Percentiles rank a stretch among this genome's conserved stretches.
Evolutionary conservation across 2,329 filamentous ascomycete genomes (phyloP).

Genomic region (Talaromyces sp.): DNA sequence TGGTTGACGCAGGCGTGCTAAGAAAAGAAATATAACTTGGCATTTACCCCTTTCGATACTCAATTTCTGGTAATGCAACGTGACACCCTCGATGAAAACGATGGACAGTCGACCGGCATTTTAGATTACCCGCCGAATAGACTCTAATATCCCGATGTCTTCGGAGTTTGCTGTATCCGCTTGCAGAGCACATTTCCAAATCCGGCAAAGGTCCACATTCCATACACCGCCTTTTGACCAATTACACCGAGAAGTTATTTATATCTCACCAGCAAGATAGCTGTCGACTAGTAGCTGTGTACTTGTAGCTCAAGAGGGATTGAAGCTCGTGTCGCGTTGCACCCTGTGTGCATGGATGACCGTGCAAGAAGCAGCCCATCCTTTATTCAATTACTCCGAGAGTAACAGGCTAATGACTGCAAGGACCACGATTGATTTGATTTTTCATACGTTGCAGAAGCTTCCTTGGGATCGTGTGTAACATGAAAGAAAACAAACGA

Average conservation of each 20-base stretch:
- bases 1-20: background rate
- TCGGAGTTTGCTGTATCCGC: slow-evolving; percentile 7
- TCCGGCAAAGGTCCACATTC: slow-evolving; percentile 12
- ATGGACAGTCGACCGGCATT: background rate
- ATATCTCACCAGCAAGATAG: background rate
- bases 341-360: background rate
- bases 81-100: slow-evolving; percentile 8
- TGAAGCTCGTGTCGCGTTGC: background rate
- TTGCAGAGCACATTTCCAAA: slow-evolving; percentile 14
- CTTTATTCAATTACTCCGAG: slow-evolving; percentile 2
- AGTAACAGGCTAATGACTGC: background rate
- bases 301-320: background rate
- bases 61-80: slow-evolving; percentile 24
- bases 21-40: slow-evolving; percentile 20
- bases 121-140: background rate
- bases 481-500: background rate
- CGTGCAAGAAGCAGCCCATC: background rate
- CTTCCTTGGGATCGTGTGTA: background rate
- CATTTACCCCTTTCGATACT: slow-evolving; percentile 57
- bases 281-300: background rate
- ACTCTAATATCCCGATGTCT: slow-evolving; percentile 2
- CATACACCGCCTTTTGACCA: background rate
- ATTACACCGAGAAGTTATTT: background rate
- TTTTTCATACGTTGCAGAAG: background rate
- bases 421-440: background rate